Conservation (phyloP, 352 stramenopile species). For the Globisporangium cederbergense region DNA sequence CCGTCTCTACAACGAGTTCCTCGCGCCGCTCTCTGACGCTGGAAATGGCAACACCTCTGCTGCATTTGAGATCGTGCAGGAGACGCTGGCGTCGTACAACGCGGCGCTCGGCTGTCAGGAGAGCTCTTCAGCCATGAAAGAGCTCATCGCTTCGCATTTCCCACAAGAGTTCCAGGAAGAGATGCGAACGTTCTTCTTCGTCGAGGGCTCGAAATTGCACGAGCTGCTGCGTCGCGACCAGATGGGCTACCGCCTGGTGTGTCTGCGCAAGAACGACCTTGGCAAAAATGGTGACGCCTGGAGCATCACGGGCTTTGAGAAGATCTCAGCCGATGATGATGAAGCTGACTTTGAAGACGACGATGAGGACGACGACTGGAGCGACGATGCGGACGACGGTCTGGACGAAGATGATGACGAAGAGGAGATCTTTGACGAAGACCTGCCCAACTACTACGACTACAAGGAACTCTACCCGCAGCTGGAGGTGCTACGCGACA, state of each 20-base stretch:
- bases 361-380: constrained; percentile 28
- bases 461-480: constrained; percentile 78
- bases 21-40: constrained; percentile 28
- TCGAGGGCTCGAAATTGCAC: constrained; percentile 42
- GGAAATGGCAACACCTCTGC: neutral
- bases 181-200: constrained; percentile 52
- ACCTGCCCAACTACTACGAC: constrained; percentile 71
- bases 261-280: constrained; percentile 27
- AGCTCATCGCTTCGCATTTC: constrained; percentile 40
- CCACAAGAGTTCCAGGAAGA: constrained; percentile 47
- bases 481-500: constrained; percentile 62
- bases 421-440: constrained; percentile 67
- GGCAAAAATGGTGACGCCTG: neutral
- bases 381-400: constrained; percentile 20
- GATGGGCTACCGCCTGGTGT: constrained; percentile 52
- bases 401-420: constrained; percentile 26
- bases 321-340: neutral
- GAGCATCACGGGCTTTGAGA: constrained; percentile 18
- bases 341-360: constrained; percentile 23
- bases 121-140: constrained; percentile 27
- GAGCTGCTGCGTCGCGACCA: constrained; percentile 41
- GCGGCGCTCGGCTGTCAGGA: constrained; percentile 38
- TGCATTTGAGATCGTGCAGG: constrained; percentile 45
- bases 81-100: constrained; percentile 44
- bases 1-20: constrained; percentile 34